Base-by-base conservation (phyloP, 2,329 filamentous ascomycete species). In the Aspergillus sp. region DNA sequence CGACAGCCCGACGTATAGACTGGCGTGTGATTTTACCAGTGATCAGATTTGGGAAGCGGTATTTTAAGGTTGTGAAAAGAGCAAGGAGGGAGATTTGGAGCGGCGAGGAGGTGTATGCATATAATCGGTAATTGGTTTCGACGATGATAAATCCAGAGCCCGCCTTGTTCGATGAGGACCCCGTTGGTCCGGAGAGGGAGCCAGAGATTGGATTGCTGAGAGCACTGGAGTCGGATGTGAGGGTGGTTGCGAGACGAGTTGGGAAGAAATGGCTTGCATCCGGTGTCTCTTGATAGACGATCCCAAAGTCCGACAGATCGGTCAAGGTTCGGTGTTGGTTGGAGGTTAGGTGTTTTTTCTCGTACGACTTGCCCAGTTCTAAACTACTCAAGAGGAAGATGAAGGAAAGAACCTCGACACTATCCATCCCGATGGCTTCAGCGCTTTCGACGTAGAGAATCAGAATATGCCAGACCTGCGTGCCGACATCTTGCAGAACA, bases 71-170 rank as follows among this genome's bases (percentile, higher is more conserved):
- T 40, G 85, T 81, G 71, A 98, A 98, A 51, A 98, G 85, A 33
- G 85, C 84, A 37, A 98, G 83, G 47, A 98, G 89, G 42, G 90
- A 89, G 52, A 97, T 98, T 66, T 96, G 91, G 1, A 98, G 81
- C 0, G 90, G 88, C 0, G 90, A 95, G 30, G 86, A 85, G 6
- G 94, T 97, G 72, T 98, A 98, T 29, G 93, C 93, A 71, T 98
- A 98, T 54, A 98, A 73, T 27, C 93, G 87, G 72, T 96, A 97
- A 70, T 98, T 98, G 7, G 93, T 98, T 72, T 98, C 93, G 53
- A 98, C 81, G 58, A 98, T 90, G 61, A 98, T 89, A 71, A 89
- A 93, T 50, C 90, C 90, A 5, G 67, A 63, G 8, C 63, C 61
- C 6, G 63, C 48, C 37, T 62, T 59, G 26, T 52, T 54, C 40